Evolutionary conservation across 768 basidiomycete genomes (phyloP).

Genomic region (Suillus occidentalis): DNA sequence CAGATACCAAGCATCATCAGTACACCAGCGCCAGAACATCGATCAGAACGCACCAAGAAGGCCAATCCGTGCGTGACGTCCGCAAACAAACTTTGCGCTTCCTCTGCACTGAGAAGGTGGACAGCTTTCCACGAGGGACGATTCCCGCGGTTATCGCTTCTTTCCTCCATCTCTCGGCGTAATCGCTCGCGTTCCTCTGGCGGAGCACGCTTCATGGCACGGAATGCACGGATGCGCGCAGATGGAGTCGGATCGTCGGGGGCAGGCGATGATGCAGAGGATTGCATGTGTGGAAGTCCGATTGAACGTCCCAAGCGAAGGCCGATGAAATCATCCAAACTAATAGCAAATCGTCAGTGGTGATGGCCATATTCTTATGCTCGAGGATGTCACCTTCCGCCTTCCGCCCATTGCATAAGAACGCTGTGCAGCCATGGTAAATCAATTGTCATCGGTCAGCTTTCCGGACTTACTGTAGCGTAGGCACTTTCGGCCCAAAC

Average conservation of each 20-base stretch:
- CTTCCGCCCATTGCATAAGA: constrained; percentile 93
- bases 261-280: constrained; percentile 26
- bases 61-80: constrained; percentile 87
- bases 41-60: constrained; percentile 63
- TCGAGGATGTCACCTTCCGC: constrained; percentile 51
- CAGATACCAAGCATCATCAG: constrained; percentile 12
- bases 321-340: constrained; percentile 85
- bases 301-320: constrained; percentile 66
- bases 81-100: constrained; percentile 75
- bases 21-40: not conserved
- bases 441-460: not conserved
- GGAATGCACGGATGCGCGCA: constrained; percentile 75
- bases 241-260: constrained; percentile 55
- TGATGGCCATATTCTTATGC: not conserved
- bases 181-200: constrained; percentile 65
- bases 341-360: constrained; percentile 22
- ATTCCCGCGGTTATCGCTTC: constrained; percentile 20
- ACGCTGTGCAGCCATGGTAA: constrained; percentile 46
- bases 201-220: constrained; percentile 62
- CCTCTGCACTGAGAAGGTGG: constrained; percentile 82
- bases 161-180: constrained; percentile 48
- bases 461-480: constrained; percentile 65
- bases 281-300: constrained; percentile 42
- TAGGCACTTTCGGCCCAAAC: constrained; percentile 86
- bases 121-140: constrained; percentile 64